A percentile compares a stretch with the other conserved stretches of the same genome.
phyloP scores from a whole-genome alignment of 1,139 yeast genomes.

The Yamadazyma sp. region DNA sequence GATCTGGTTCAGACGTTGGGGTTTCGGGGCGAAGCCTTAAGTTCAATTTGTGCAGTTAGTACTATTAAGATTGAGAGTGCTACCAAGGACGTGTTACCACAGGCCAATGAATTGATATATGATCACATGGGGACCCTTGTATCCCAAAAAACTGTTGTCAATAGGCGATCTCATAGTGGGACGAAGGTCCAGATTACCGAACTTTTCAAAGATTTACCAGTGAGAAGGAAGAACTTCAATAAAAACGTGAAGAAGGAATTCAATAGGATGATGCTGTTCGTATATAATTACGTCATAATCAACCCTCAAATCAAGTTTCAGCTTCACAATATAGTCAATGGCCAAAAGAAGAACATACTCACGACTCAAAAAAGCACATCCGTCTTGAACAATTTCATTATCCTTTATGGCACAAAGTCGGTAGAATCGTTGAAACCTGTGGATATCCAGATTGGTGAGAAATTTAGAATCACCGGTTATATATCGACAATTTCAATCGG shows the following conservation, averaged over 20 bases:
- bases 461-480: slow-evolving; percentile 51
- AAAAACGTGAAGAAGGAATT: slow-evolving; percentile 74
- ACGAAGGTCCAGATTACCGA: slow-evolving; percentile 53
- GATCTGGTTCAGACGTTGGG: slow-evolving; percentile 59
- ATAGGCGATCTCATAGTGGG: slow-evolving; percentile 47
- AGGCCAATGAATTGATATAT: slow-evolving; percentile 55
- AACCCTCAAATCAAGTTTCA: slow-evolving; percentile 56
- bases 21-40: slow-evolving; percentile 83
- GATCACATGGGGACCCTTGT: slow-evolving; percentile 52
- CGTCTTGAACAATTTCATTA: slow-evolving; percentile 53
- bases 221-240: slow-evolving; percentile 66
- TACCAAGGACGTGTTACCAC: slow-evolving; percentile 49
- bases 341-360: slow-evolving; percentile 51
- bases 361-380: slow-evolving; percentile 47
- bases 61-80: slow-evolving; percentile 57
- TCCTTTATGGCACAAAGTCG: slow-evolving; percentile 69
- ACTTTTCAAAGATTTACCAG: slow-evolving; percentile 68
- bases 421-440: slow-evolving; percentile 56
- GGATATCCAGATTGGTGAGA: slow-evolving; percentile 26
- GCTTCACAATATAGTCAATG: slow-evolving; percentile 52
- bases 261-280: slow-evolving; percentile 55
- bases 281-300: slow-evolving; percentile 72
- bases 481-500: slow-evolving; percentile 81
- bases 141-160: slow-evolving; percentile 39
- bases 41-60: slow-evolving; percentile 69